Base-by-base conservation (phyloP, 768 basidiomycete species). In the Strobilomyces echinocephalus region DNA sequence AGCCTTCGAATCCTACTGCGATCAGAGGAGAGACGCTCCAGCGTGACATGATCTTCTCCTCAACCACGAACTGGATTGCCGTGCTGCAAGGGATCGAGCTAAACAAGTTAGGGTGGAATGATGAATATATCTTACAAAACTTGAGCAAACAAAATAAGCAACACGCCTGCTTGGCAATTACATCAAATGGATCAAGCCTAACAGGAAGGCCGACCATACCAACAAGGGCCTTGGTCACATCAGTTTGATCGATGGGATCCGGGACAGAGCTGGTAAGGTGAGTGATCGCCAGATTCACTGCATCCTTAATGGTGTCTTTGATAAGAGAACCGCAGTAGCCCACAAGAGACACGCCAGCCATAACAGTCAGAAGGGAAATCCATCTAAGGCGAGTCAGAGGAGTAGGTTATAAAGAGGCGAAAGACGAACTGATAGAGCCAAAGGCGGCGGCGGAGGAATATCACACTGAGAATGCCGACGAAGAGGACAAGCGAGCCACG, bases 1-100 rank as follows among this genome's bases (percentile, higher is more conserved):
- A 76, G 40, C 97, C 97, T 72, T 99, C 97, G 57, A 80, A 90
- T 21, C 95, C 94, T 56, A 98, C 97, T 11, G 95, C 95, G 53
- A 93, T 82, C 35, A 98, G 79, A 14, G 97, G 95, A 43, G 84
- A 82, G 38, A 97, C 87, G 33, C 83, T 77, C 75, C 95, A 95
- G 46, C 80, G 81, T 64, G 82, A 75, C 87, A 98, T 85, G 61
- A 98, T 94, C 76, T 90, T 95, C 74, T 97, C 95, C 78, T 98
- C 97, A 15, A 97, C 79, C 42, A 97, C 95, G 66, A 95, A 95
- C 68, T 95, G 93, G 10, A 84, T 82, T 51, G 93, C 93, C 28
- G 91, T 89, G 74, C 91, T 94, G 53, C 43, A 59, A 57, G 54
- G 36, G n/a, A 53, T 36, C 35, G 55, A 21, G 9, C 1, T 59